Base-by-base conservation (phyloP, 768 basidiomycete genomes). In the Russula vinacea region DNA sequence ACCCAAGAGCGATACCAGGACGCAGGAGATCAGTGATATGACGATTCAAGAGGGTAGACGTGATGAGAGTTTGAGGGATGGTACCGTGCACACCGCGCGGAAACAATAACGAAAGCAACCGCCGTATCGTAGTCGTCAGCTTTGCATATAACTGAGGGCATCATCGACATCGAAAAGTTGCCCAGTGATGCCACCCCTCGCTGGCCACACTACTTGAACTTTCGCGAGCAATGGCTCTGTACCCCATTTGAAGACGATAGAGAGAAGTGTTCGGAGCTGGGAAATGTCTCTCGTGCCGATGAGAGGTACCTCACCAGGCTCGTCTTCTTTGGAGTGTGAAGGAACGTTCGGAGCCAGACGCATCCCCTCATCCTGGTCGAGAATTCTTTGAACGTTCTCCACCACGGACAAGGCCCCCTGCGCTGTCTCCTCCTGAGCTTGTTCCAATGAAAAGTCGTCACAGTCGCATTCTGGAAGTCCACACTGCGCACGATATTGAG, bases 241-340 rank as follows among this genome's bases (percentile, higher is more conserved):
- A 8, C 83, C 87, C 90, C 90, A 90, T 67, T 84, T 86, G 71
- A 92, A 89, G 32, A 82, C 72, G 64, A 92, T 80, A 16, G 87
- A 82, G 17, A 89, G 71, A 35, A 92, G 77, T 0, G 85, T 87
- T 26, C 85, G 81, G 2, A 92, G 72, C 63, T 83, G 75, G 6
- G 78, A 74, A 35, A 91, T 72, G 73, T 93, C 90, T 56, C 87
- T 82, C 1, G 86, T 82, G 0, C 89, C 90, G 61, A 92, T 75
- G 14, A 77, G 70, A 37, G 79, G 78, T 42, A 57, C 62, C 7
- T 70, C 49, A 62, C 58, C 55, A 42, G 56, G 33, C 10, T 52
- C 26, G 11, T 62, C 60, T 16, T 51, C 67, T 16, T 39, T 29
- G n/a, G 37, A 24, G n/a, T 29, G 54, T 3, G 56, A 13, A 45